phyloP scores from a whole-genome alignment of 2,329 filamentous ascomycete genomes.

The Akanthomyces lecanii region DNA sequence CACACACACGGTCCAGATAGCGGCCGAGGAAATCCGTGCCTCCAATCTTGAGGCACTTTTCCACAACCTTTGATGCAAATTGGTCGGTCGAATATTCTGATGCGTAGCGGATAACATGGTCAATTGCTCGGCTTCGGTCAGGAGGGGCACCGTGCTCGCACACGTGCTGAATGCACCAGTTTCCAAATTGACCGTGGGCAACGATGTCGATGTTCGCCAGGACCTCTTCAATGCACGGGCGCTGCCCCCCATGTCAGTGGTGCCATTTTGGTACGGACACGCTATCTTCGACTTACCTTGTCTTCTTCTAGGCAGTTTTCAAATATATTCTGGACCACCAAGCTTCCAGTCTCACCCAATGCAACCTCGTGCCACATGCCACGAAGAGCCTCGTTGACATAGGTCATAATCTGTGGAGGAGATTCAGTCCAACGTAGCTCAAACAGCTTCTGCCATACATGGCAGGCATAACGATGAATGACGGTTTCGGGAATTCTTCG shows the following conservation, averaged over 20 bases:
- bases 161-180: conserved; percentile 99
- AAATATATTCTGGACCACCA: conserved; percentile 99
- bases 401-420: conserved; percentile 97
- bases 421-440: conserved; percentile 93
- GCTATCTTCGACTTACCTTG: conserved; percentile 59
- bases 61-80: conserved; percentile 97
- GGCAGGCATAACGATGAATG: conserved; percentile 96
- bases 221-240: conserved; percentile 95
- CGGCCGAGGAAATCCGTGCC: conserved; percentile 84
- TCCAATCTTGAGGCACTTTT: conserved; percentile 98
- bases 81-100: conserved; percentile 98
- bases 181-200: conserved; percentile 95
- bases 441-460: conserved; percentile 99
- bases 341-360: conserved; percentile 90
- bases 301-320: conserved; percentile 98
- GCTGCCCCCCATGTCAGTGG: conserved; percentile 46
- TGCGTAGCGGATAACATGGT: conserved; percentile 90
- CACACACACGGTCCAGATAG: conserved; percentile 91
- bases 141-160: conserved; percentile 91
- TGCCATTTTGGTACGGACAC: too few relatives aligned
- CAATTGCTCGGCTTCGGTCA: conserved; percentile 88
- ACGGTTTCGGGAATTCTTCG: conserved; percentile 95
- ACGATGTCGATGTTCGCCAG: conserved; percentile 93
- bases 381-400: conserved; percentile 88
- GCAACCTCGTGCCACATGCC: conserved; percentile 99